Conservation (phyloP, 345 rosid genomes). For the Salix exigua region DNA sequence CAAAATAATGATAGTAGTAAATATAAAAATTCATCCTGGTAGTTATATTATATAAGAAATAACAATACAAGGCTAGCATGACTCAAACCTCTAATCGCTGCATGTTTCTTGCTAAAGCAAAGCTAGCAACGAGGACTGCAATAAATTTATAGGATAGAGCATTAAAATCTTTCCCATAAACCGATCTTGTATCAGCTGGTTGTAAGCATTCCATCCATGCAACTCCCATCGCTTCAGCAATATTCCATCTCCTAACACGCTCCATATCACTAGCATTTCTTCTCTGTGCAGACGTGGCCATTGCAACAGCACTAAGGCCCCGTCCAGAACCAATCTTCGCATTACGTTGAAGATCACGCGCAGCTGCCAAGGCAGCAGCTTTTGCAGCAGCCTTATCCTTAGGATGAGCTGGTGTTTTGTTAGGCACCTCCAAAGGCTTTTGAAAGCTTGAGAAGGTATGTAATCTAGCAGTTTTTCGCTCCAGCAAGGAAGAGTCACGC, state of each 20-base stretch:
- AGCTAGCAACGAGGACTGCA: slow-evolving; percentile 96
- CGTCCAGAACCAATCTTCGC: slow-evolving; percentile 99
- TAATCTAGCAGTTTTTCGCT: slow-evolving; percentile 68
- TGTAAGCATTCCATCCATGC: slow-evolving; percentile 99
- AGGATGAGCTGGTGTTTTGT: slow-evolving; percentile 59
- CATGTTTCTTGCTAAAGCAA: slow-evolving; percentile 97
- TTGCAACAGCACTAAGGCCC: slow-evolving; percentile 98
- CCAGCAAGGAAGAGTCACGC: slow-evolving; percentile 82
- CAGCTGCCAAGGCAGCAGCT: slow-evolving; percentile 98
- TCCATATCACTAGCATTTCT: slow-evolving; percentile 83
- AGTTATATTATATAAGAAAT: slow-evolving; percentile 7
- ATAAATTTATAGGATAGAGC: slow-evolving; percentile 88
- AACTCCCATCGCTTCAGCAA: slow-evolving; percentile 91
- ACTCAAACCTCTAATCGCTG: slow-evolving; percentile 89
- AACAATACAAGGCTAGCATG: slow-evolving; percentile 12
- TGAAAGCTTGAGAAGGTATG: slow-evolving; percentile 94
- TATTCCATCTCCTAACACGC: slow-evolving; percentile 91
- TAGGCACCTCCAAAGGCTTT: slow-evolving; percentile 58
- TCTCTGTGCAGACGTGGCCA: slow-evolving; percentile 99
- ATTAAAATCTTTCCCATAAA: slow-evolving; percentile 96
- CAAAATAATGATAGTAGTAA: slow-evolving; percentile 18
- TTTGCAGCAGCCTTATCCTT: slow-evolving; percentile 97
- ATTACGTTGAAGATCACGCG: slow-evolving; percentile 96
- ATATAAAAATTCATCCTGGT: not conserved
- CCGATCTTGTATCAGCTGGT: slow-evolving; percentile 85